phyloP scores from a whole-genome alignment of 2,329 filamentous ascomycete species.

The Fusarium oxysporum region DNA sequence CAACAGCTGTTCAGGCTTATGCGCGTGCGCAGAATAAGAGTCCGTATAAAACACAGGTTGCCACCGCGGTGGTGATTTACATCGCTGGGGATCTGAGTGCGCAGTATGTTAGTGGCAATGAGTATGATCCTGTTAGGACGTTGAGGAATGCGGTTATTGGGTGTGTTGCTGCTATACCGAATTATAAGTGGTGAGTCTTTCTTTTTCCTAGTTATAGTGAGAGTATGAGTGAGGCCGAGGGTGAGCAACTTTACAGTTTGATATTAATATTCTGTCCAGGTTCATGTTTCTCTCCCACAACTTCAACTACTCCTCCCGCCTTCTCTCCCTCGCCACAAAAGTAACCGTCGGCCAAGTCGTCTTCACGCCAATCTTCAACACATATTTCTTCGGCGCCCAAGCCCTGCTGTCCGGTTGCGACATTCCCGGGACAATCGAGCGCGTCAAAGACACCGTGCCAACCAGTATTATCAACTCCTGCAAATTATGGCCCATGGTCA shows the following conservation, averaged over 20 bases:
- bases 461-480: slow-evolving; percentile 80
- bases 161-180: slow-evolving; percentile 77
- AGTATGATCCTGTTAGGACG: slow-evolving; percentile 78
- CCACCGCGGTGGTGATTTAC: slow-evolving; percentile 81
- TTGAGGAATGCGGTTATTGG: slow-evolving; percentile 80
- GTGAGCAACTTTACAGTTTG: no score
- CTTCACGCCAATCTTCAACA: slow-evolving; percentile 87
- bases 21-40: slow-evolving; percentile 75
- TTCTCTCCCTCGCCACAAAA: slow-evolving; percentile 78
- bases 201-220: background rate
- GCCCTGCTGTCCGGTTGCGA: slow-evolving; percentile 78
- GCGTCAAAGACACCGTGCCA: slow-evolving; percentile 81
- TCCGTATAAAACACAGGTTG: slow-evolving; percentile 84
- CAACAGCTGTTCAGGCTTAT: slow-evolving; percentile 68
- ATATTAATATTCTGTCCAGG: slow-evolving; percentile 56
- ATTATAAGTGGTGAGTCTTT: slow-evolving; percentile 78
- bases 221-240: no score
- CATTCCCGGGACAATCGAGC: slow-evolving; percentile 72
- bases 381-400: slow-evolving; percentile 85
- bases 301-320: slow-evolving; percentile 85
- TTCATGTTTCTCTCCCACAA: slow-evolving; percentile 81
- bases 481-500: slow-evolving; percentile 90
- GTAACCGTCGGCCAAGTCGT: slow-evolving; percentile 81
- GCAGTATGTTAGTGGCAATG: slow-evolving; percentile 72
- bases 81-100: slow-evolving; percentile 81